Conservation (phyloP, 2,329 filamentous ascomycete genomes). For the Clarireedia homoeocarpa region DNA sequence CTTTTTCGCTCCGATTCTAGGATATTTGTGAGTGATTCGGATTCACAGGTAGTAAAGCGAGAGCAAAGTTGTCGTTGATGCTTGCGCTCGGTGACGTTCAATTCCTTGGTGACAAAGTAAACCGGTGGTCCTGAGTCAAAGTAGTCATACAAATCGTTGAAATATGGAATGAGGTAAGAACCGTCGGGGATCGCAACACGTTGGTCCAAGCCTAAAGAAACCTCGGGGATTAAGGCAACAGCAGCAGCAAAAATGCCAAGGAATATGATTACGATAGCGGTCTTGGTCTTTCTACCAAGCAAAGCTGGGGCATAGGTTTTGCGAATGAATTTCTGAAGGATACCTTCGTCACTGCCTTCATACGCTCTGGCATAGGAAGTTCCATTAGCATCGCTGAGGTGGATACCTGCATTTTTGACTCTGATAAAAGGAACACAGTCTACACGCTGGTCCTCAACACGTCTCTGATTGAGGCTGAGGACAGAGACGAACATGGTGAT, state of each 20-base stretch:
- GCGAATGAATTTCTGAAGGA: slow-evolving; percentile 80
- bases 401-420: slow-evolving; percentile 64
- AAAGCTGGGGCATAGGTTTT: slow-evolving; percentile 80
- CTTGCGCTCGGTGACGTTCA: slow-evolving; percentile 67
- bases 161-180: slow-evolving; percentile 93
- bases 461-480: slow-evolving; percentile 79
- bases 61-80: slow-evolving; percentile 86
- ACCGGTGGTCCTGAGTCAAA: slow-evolving; percentile 88
- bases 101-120: slow-evolving; percentile 82
- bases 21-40: slow-evolving; percentile 77
- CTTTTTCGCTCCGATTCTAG: slow-evolving; percentile 92
- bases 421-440: slow-evolving; percentile 90
- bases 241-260: slow-evolving; percentile 80
- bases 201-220: slow-evolving; percentile 86
- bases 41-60: slow-evolving; percentile 80
- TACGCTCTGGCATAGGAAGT: slow-evolving; percentile 33
- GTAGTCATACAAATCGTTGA: slow-evolving; percentile 91
- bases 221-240: slow-evolving; percentile 73
- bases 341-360: slow-evolving; percentile 68
- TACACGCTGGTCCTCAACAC: slow-evolving; percentile 80
- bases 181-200: slow-evolving; percentile 88
- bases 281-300: slow-evolving; percentile 73
- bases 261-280: slow-evolving; percentile 70
- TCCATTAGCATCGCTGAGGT: slow-evolving; percentile 55
- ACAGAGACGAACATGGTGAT: slow-evolving; percentile 96